Conservation (phyloP, 2,329 filamentous ascomycete species). For the Aureobasidium sp. region DNA sequence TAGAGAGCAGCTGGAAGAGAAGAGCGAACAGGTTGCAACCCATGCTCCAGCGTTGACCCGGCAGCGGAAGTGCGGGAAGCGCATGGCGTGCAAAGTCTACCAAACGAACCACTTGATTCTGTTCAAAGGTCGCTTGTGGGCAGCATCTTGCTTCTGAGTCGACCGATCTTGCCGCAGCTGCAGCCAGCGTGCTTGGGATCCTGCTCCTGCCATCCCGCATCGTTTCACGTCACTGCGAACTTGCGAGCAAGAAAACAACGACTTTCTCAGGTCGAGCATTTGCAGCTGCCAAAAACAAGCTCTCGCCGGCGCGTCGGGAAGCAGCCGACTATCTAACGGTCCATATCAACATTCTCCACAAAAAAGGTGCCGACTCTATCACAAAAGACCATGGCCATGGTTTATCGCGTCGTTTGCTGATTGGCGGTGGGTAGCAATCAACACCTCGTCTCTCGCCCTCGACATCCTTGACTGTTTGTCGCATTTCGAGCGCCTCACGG, state of each 20-base stretch:
- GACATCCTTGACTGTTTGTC: slow-evolving; percentile 10
- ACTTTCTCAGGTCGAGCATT: background rate
- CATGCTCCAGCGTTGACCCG: slow-evolving; percentile 5
- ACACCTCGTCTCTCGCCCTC: background rate
- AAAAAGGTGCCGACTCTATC: slow-evolving; percentile 10
- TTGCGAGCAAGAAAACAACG: background rate
- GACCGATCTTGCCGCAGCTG: background rate
- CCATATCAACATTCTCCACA: slow-evolving; percentile 14
- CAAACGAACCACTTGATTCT: background rate
- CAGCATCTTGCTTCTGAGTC: background rate
- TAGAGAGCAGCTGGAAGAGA: background rate
- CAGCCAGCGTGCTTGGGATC: background rate
- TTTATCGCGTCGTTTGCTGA: slow-evolving; percentile 10
- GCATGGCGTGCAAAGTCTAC: background rate
- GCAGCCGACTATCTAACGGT: background rate
- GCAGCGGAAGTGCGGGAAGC: slow-evolving; percentile 5
- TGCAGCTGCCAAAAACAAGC: background rate
- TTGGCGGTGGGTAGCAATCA: slow-evolving; percentile 3
- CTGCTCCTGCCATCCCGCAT: background rate
- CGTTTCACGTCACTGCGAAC: background rate
- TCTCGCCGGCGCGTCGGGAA: slow-evolving; percentile 9
- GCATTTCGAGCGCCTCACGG: background rate
- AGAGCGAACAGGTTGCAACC: background rate
- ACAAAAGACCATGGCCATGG: background rate
- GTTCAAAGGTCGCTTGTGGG: background rate